A percentile compares a stretch with the other conserved stretches of the same genome.
Conservation (phyloP, 345 rosid genomes). For the Salix arbutifolia region DNA sequence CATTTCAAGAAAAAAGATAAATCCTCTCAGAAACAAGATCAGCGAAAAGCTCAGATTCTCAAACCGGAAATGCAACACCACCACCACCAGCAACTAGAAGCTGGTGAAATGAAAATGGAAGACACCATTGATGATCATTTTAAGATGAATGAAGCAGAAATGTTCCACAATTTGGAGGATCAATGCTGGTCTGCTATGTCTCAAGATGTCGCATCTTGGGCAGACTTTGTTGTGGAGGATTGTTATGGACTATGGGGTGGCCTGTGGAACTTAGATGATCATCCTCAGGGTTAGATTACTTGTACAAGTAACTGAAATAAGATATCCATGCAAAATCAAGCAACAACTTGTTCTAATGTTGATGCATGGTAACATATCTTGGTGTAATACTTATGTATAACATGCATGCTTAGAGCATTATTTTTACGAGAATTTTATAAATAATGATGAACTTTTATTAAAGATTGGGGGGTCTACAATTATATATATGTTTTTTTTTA, state of each 20-base stretch:
- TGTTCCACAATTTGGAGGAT: slow-evolving; percentile 24
- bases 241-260: slow-evolving; percentile 30
- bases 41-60: slow-evolving; percentile 25
- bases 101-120: slow-evolving; percentile 6
- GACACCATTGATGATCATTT: background rate
- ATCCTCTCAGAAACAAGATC: slow-evolving; percentile 31
- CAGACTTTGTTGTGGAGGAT: slow-evolving; percentile 34
- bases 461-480: no score
- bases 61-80: slow-evolving; percentile 24
- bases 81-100: slow-evolving; percentile 7
- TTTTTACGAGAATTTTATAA: no score
- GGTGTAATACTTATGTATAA: background rate
- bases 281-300: background rate
- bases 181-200: slow-evolving; percentile 31
- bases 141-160: background rate
- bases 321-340: slow-evolving; percentile 27
- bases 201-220: slow-evolving; percentile 26
- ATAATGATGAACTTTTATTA: no score
- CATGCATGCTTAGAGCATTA: background rate
- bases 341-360: slow-evolving; percentile 5
- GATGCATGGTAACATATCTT: background rate
- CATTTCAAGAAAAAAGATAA: slow-evolving; percentile 63
- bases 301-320: slow-evolving; percentile 15
- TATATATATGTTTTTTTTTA: no score
- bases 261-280: slow-evolving; percentile 36